Percentiles rank a stretch among this genome's conserved stretches.
phyloP scores from a whole-genome alignment of 345 rosid species.

The Arabidopsis arenosa region DNA sequence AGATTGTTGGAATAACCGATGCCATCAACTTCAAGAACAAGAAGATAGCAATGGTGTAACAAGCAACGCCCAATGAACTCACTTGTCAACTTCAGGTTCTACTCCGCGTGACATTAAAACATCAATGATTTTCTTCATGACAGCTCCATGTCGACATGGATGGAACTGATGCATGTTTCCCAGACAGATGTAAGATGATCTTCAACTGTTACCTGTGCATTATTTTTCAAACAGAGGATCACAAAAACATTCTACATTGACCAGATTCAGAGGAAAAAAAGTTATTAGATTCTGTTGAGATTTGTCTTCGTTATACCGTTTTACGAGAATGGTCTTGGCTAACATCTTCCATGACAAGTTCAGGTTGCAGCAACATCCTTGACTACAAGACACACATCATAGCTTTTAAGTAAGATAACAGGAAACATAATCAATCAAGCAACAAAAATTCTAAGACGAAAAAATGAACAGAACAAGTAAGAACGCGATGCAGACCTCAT shows the following conservation, averaged over 20 bases:
- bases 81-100: constrained; percentile 99
- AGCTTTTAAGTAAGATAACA: constrained; percentile 16
- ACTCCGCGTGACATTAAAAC: constrained; percentile 94
- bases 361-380: constrained; percentile 86
- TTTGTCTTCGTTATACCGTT: constrained; percentile 53
- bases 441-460: neutral
- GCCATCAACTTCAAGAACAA: constrained; percentile 91
- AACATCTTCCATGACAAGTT: constrained; percentile 89
- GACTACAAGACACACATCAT: constrained; percentile 54
- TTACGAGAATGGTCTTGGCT: constrained; percentile 96
- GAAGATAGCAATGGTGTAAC: constrained; percentile 46
- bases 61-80: constrained; percentile 7
- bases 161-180: constrained; percentile 98
- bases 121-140: constrained; percentile 98
- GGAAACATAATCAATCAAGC: constrained; percentile 12
- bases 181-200: constrained; percentile 95
- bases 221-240: neutral
- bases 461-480: constrained; percentile 3
- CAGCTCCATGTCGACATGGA: constrained; percentile 99
- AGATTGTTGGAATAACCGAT: constrained; percentile 88
- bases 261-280: constrained; percentile 19
- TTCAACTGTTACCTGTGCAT: constrained; percentile 83
- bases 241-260: constrained; percentile 6
- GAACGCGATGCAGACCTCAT: constrained; percentile 65
- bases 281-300: neutral